Percentiles rank a stretch among this genome's conserved stretches.
These are phyloP conservation scores for Bryopsis sp. DNA, from an alignment of 139 green algal species.

Conservation along the genomic window DNA sequence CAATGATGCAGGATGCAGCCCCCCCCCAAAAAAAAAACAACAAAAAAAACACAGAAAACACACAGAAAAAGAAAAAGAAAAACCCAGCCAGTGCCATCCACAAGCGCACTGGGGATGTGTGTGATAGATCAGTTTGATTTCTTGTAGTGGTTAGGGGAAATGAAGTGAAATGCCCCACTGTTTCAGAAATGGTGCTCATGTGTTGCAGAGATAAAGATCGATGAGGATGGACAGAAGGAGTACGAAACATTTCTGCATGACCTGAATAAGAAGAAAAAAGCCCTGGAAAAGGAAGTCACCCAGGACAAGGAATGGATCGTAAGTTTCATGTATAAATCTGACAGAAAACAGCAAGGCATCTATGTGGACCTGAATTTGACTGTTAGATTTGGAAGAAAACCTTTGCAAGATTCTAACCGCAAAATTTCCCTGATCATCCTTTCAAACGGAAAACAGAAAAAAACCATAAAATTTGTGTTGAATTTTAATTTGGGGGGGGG, in stretches of 20 bases:
- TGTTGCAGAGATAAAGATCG: neutral
- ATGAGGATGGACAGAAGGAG: neutral
- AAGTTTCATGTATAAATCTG: neutral
- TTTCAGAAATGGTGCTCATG: neutral
- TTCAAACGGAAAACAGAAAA: too few species aligned
- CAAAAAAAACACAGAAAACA: neutral
- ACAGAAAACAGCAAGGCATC: too few species aligned
- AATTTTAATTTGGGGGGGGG: neutral
- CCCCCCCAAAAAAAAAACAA: neutral
- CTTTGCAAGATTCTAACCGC: too few species aligned
- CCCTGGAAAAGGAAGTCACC: neutral
- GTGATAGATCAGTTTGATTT: neutral
- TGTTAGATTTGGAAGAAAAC: too few species aligned
- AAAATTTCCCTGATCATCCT: too few species aligned
- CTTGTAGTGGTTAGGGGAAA: neutral
- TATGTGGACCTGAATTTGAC: too few species aligned
- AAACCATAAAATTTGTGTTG: neutral
- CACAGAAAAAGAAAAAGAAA: too few species aligned
- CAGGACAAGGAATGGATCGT: neutral
- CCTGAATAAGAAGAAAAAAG: slow-evolving; percentile 1
- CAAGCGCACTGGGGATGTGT: too few species aligned
- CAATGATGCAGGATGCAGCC: neutral
- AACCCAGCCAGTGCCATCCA: too few species aligned
- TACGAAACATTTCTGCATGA: neutral
- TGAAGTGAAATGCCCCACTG: neutral